phyloP scores from a whole-genome alignment of 192 early-diverging fungal genomes.

The Funneliformis geosporum region DNA sequence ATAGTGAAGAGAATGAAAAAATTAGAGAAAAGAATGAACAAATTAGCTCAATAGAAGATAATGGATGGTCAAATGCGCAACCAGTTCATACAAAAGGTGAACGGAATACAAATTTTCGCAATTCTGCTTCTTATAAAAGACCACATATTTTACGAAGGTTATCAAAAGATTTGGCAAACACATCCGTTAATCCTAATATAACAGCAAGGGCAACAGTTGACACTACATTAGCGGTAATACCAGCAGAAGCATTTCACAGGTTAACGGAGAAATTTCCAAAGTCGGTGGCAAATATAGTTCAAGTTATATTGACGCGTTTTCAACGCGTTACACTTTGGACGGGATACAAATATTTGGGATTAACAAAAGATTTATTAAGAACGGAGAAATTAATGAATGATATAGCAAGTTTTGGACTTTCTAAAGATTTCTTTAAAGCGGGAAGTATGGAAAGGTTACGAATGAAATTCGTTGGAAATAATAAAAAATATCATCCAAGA shows the following conservation, averaged over 20 bases:
- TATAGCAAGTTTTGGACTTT: conserved; percentile 60
- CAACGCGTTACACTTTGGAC: conserved; percentile 94
- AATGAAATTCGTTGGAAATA: conserved; percentile 42
- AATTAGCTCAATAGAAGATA: neutral
- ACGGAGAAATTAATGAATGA: conserved; percentile 86
- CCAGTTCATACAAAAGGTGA: neutral
- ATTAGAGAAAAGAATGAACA: too few species aligned
- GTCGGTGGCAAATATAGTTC: conserved; percentile 91
- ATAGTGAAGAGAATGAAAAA: neutral
- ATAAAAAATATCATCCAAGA: conserved; percentile 40
- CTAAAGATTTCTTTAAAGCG: conserved; percentile 53
- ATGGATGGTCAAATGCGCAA: neutral
- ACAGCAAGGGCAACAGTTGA: conserved; percentile 82
- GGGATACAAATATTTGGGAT: conserved; percentile 83
- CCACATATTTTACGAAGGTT: conserved; percentile 1
- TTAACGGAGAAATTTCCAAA: conserved; percentile 89
- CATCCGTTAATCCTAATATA: conserved; percentile 66
- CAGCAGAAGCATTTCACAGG: conserved; percentile 88
- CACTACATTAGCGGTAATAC: conserved; percentile 92
- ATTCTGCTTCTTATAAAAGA: neutral
- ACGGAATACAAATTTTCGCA: neutral
- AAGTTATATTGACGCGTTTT: conserved; percentile 93
- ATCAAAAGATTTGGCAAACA: conserved; percentile 19
- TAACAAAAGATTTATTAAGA: conserved; percentile 83
- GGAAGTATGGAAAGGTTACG: conserved; percentile 59